Percentiles rank a stretch among this genome's conserved stretches.
Evolutionary conservation across 495 filamentous ascomycete genomes (phyloP).

Genomic region (Eremomyces bilateralis): DNA sequence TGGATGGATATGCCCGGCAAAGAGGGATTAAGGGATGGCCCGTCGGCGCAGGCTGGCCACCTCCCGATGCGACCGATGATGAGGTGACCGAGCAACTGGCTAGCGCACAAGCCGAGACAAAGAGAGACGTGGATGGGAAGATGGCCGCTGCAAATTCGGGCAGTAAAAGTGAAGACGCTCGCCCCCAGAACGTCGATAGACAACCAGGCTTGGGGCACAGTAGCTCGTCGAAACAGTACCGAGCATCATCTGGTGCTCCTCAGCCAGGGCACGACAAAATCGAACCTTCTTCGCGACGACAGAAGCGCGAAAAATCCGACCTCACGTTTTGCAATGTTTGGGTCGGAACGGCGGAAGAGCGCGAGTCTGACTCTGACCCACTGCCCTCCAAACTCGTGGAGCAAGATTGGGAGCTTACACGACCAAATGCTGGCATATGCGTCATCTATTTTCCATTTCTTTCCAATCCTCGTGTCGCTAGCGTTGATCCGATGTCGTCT

Average conservation of each 20-base stretch:
- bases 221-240: slow-evolving; percentile 6
- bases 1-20: slow-evolving; percentile 77
- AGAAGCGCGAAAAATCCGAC: slow-evolving; percentile 21
- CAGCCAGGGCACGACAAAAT: slow-evolving; percentile 13
- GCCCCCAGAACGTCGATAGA: slow-evolving; percentile 7
- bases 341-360: slow-evolving; percentile 67
- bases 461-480: slow-evolving; percentile 53
- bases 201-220: slow-evolving; percentile 12
- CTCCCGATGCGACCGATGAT: slow-evolving; percentile 26
- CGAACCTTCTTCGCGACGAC: neutral
- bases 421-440: slow-evolving; percentile 62
- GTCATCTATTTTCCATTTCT: slow-evolving; percentile 84
- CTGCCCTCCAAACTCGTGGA: slow-evolving; percentile 41
- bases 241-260: too few species aligned
- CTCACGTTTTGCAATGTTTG: slow-evolving; percentile 85
- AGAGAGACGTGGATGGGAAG: slow-evolving; percentile 28
- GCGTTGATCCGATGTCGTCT: slow-evolving; percentile 54
- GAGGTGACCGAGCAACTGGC: slow-evolving; percentile 42
- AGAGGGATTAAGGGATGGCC: slow-evolving; percentile 87
- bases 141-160: neutral
- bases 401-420: slow-evolving; percentile 50
- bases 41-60: slow-evolving; percentile 76
- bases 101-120: slow-evolving; percentile 37
- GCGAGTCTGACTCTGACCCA: slow-evolving; percentile 33
- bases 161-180: slow-evolving; percentile 18